Base-by-base conservation (phyloP, 176 grass and related monocot genomes). In the Avena insularis region DNA sequence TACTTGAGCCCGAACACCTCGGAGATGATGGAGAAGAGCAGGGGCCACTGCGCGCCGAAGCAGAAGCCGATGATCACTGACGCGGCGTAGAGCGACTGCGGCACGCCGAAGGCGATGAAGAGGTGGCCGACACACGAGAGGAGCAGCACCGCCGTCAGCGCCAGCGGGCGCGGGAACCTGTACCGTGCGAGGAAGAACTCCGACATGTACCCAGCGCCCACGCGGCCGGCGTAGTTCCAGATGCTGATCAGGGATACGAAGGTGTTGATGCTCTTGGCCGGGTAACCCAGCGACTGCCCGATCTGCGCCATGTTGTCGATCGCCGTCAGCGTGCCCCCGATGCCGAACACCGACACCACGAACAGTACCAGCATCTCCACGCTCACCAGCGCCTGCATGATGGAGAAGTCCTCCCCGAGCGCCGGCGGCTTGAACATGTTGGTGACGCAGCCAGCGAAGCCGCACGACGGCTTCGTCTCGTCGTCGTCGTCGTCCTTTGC, bases 231-330 rank as follows among this genome's bases (percentile, higher is more conserved):
- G 78, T 98, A 98, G 74, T 77, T 77, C 74, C 74, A 77, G 14
- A 77, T 77, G 49, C 74, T 77, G 74, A 77, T 77, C 25, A 77
- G 74, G 49, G 74, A 77, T 25, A 77, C 74, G 49, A 77, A 77
- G 35, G 92, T 98, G 90, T 85, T 95, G 64, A 98, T 91, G 87
- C 88, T 94, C 71, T 91, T 90, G 8, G 68, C 45, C 14, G 92
- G 90, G 88, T 98, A 95, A 0, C 91, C 91, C 11, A 98, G 78
- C 9, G 96, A 98, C 57, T 94, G 90, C 0, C 93, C 96, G 70
- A 98, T 98, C 86, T 98, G 93, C 6, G 91, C 96, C 96, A 95
- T 98, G 91, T 98, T 95, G 88, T 98, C 96, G 79, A 98, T 98
- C 17, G 96, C 96, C 0, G 96, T 95, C 53, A 94, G 79, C 21